These are phyloP conservation scores for Ricinus communis DNA, from an alignment of 345 rosid species.

Conservation along the genomic window DNA sequence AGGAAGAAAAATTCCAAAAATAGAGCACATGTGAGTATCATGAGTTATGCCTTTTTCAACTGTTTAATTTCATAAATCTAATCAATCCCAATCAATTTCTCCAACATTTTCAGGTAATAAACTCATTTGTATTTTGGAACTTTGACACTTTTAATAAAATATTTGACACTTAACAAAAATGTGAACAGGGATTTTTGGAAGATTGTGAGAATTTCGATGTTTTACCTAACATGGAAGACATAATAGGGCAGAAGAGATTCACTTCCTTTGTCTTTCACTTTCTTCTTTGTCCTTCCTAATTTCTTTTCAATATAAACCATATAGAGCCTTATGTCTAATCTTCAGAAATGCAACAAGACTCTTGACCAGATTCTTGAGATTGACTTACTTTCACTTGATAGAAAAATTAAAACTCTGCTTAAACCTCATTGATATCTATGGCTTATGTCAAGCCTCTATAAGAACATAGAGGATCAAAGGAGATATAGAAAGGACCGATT, in stretches of 20 bases:
- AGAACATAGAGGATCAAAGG: neutral
- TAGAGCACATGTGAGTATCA: neutral
- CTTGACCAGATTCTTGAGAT: neutral
- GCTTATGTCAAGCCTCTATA: neutral
- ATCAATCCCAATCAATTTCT: neutral
- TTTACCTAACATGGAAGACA: neutral
- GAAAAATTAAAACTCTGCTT: neutral
- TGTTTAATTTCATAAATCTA: neutral
- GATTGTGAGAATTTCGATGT: neutral
- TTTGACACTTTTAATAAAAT: neutral
- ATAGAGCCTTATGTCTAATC: neutral
- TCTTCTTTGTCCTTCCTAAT: neutral
- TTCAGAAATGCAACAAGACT: neutral
- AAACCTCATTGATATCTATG: neutral
- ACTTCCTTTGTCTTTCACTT: neutral
- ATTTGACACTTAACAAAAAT: neutral
- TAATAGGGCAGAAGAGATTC: neutral
- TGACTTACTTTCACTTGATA: neutral
- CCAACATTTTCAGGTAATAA: neutral
- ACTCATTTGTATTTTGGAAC: neutral
- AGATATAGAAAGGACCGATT: neutral
- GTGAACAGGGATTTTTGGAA: neutral
- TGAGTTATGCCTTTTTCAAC: neutral
- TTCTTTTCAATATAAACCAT: neutral
- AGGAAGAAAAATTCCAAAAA: neutral